Evolutionary conservation across 306 rosid genomes (phyloP).

Genomic region (Quercus engelmannii): DNA sequence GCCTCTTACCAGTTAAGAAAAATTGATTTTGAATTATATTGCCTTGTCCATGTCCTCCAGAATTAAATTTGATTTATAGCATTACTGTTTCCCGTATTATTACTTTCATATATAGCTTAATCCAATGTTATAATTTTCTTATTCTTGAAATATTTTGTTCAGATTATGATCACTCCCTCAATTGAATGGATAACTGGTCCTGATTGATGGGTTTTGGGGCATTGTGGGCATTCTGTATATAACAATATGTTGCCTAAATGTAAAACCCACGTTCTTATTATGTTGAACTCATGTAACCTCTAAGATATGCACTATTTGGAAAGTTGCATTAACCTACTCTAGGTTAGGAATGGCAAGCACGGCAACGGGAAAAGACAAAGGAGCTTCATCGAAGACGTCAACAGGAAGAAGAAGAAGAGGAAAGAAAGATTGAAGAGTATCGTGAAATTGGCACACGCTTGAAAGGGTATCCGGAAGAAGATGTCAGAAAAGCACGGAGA

Average conservation of each 20-base stretch:
- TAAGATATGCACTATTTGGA: slow-evolving; percentile 17
- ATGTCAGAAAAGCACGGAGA: slow-evolving; percentile 63
- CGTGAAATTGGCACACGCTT: slow-evolving; percentile 78
- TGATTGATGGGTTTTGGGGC: background rate
- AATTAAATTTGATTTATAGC: background rate
- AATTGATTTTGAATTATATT: background rate
- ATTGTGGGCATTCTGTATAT: background rate
- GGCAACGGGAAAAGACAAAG: slow-evolving; percentile 64
- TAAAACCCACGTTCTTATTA: background rate
- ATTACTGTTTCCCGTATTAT: background rate
- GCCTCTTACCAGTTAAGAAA: background rate
- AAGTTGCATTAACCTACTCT: slow-evolving; percentile 33
- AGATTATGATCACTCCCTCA: background rate
- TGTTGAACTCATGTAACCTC: background rate
- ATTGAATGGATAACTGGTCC: background rate
- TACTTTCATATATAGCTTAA: background rate
- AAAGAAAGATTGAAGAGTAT: slow-evolving; percentile 70
- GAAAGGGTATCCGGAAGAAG: slow-evolving; percentile 84
- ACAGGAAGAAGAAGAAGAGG: slow-evolving; percentile 88
- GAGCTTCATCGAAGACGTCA: slow-evolving; percentile 48
- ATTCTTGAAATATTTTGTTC: background rate
- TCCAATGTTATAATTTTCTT: background rate
- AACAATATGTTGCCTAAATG: background rate
- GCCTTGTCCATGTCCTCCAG: background rate
- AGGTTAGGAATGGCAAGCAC: slow-evolving; percentile 92